Percentiles rank a stretch among this genome's conserved stretches.
Conservation (phyloP, 257 asterid species). For the Gentiana macrophylla region DNA sequence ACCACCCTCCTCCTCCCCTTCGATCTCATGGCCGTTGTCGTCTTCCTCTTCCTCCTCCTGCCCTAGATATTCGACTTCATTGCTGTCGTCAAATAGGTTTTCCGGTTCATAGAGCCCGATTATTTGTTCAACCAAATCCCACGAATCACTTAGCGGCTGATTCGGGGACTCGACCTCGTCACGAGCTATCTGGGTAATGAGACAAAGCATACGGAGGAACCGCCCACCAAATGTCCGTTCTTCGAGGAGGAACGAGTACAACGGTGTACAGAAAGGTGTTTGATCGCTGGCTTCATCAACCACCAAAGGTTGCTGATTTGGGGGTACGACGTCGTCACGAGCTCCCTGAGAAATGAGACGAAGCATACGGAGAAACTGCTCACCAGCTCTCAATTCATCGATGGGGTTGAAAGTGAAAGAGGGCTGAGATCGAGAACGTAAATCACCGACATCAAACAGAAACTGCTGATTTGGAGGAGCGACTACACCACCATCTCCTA, state of each 20-base stretch:
- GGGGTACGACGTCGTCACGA: slow-evolving; percentile 55
- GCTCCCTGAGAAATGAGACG: slow-evolving; percentile 68
- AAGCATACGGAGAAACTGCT: slow-evolving; percentile 64
- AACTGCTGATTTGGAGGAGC: too few relatives aligned
- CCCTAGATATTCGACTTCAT: slow-evolving; percentile 24
- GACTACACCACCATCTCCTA: too few relatives aligned
- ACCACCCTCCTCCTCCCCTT: slow-evolving; percentile 25
- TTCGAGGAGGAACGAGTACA: slow-evolving; percentile 16
- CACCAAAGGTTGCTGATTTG: slow-evolving; percentile 33
- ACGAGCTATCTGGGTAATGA: slow-evolving; percentile 60
- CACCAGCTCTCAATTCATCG: slow-evolving; percentile 36
- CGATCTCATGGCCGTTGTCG: slow-evolving; percentile 23
- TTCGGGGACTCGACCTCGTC: slow-evolving; percentile 51
- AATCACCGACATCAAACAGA: too few relatives aligned
- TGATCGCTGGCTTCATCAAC: not conserved
- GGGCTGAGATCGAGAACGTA: too few relatives aligned
- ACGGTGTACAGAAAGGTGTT: too few relatives aligned
- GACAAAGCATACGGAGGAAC: slow-evolving; percentile 68
- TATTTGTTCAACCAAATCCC: slow-evolving; percentile 53
- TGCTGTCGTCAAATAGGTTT: slow-evolving; percentile 24
- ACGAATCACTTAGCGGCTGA: slow-evolving; percentile 25
- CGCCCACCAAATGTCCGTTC: slow-evolving; percentile 40
- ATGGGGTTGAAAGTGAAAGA: slow-evolving; percentile 14
- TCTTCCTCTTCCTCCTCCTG: slow-evolving; percentile 19
- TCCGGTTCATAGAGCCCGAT: slow-evolving; percentile 67